Evolutionary conservation across 2,329 filamentous ascomycete species (phyloP).

Genomic region (Thielaviopsis ethacetica): DNA sequence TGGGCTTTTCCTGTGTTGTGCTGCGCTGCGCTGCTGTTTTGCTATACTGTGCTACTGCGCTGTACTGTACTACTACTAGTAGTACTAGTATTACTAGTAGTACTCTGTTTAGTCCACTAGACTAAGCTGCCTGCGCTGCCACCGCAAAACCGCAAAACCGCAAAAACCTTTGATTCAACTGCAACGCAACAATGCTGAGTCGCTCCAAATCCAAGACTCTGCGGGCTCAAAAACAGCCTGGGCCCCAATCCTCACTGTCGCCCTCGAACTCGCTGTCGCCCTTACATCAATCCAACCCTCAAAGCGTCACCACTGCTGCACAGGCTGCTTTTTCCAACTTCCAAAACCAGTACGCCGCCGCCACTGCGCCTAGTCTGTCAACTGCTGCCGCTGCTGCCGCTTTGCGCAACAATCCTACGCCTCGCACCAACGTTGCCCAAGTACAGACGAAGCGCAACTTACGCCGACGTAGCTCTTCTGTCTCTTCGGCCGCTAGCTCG

Average conservation of each 20-base stretch:
- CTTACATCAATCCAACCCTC: constrained; percentile 39
- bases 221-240: constrained; percentile 12
- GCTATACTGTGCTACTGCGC: no score
- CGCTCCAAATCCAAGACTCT: constrained; percentile 32
- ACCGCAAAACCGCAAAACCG: no score
- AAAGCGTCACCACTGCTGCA: constrained; percentile 57
- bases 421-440: constrained; percentile 64
- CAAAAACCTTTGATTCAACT: background rate
- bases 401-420: constrained; percentile 58
- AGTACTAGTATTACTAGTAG: no score
- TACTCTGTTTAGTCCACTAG: no score
- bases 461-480: constrained; percentile 49
- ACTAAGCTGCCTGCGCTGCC: no score
- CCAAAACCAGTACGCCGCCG: constrained; percentile 24
- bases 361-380: constrained; percentile 49
- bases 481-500: constrained; percentile 44
- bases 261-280: constrained; percentile 14
- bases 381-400: constrained; percentile 77
- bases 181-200: constrained; percentile 31
- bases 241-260: constrained; percentile 15
- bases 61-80: no score
- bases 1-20: background rate
- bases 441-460: constrained; percentile 77
- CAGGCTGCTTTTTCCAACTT: constrained; percentile 72
- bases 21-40: no score